Base-by-base conservation (phyloP, 192 early-diverging fungal genomes). In the Podila epicladia region DNA sequence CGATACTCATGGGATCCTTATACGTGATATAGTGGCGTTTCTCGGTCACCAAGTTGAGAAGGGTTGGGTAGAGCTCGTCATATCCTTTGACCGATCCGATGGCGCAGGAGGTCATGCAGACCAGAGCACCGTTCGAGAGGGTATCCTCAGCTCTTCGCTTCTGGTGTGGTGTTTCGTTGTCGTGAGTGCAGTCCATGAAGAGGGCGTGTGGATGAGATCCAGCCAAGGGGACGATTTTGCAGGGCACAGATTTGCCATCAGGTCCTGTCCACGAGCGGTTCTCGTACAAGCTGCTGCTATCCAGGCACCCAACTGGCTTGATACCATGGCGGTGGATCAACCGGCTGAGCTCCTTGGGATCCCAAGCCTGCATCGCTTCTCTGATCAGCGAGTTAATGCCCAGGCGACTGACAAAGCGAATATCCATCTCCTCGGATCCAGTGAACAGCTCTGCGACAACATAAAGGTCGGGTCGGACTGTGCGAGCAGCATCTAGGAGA, bases 181-280 rank as follows among this genome's bases (percentile, higher is more conserved):
- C 98, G 67, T 99, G 98, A 15, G 98, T 99, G 87, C 97, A 98
- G 82, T 99, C 98, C 92, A 99, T 98, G 79, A 99, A 97, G 12
- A 99, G 87, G 8, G 96, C 96, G 71, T 99, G 97, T 5, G 97
- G 96, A 22, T 83, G 83, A 9, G 94, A 94, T 15, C 93, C 96
- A 33, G 87, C 86, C 17, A 97, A 78, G 20, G 95, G 87, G 13
- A 94, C 89, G 5, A 97, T 82, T 49, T 91, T 57, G 33, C 85
- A 83, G 51, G 82, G 65, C 3, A 85, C 60, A 5, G 71, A 66
- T 7, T 87, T 85, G 12, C 82, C 86, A 57, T 90, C 84, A 22
- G 73, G 82, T 31, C 45, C 35, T 5, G 64, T 74, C 75, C 83
- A 87, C 24, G 72, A 63, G 1, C 83, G 80, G 24, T 69, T 41